Evolutionary conservation across 2,329 filamentous ascomycete species (phyloP), one percentile per base, ranked within the genome.

Genomic region (Cladosporium sp.): DNA sequence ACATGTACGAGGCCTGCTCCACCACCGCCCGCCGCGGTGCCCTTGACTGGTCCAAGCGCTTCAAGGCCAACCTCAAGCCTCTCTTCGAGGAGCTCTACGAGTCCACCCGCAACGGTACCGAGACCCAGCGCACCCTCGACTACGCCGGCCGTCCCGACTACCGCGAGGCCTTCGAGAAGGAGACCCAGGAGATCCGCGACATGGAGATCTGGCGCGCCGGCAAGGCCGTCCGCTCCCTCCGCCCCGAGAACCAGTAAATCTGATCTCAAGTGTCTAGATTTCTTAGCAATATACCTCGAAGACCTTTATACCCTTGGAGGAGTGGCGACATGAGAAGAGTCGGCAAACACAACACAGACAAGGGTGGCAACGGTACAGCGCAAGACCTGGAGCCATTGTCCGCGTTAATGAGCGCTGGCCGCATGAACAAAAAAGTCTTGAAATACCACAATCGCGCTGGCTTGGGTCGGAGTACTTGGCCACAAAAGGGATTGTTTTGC

Each of bases 1-100:
- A 95, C 92, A 99, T 99, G 94, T 99, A 95, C 84, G 92, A 93
- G 77, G 94, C 94, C 69, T 99, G 94, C 89, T 97, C 93, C 65
- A 99, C 94, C 75, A 99, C 94, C 60, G 94, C 94, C 74, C 91
- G 94, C 74, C 92, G 94, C 75, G 94, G 94, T 80, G 94, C 94
- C 80, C 96, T 99, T 76, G 94, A 99, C 86, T 99, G 94, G 94
- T 93, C 88, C 76, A 88, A 88, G 78, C 85, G 84, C 76, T 99
- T 99, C 91, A 97, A 97, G 89, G 89, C 93, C 69, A 92, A 89
- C 75, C 86, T 99, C 75, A 97, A 97, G 89, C 94, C 94, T 73
- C 89, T 99, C 75, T 99, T 99, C 86, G 93, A 97, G 82, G 84
- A 90, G 73, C 88, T 99, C 63, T 99, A 99, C 83, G 88, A 95